Base-by-base conservation (phyloP, 192 early-diverging fungal species). In the Entomortierella beljakovae region DNA sequence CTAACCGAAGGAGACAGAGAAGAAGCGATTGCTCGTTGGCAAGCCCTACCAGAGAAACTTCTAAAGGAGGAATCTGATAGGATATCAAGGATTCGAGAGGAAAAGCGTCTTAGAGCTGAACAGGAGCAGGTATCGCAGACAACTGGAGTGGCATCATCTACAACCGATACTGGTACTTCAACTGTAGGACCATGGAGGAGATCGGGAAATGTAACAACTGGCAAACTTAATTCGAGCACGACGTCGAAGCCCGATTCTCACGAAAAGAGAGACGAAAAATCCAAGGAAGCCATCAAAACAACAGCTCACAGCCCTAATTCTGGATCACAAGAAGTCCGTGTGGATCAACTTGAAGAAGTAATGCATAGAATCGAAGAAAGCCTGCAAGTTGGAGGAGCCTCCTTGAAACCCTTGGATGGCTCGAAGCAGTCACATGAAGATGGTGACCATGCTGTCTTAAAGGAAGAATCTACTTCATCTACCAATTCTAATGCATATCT, bases 351-450 rank as follows among this genome's bases (percentile, higher is more conserved):
- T 1, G 59, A 68, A 10, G 66, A 68, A 34, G 59, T 76, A 8
- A 76, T 76, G 72, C 64, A 67, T 31, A 59, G 59, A n/a, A 76
- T 76, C n/a, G 72, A 76, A 16, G 72, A 76, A 32, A 67, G 52
- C 3, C 42, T 76, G 8, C 57, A 76, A 0, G 29, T 32, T 1
- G 57, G 57, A 35, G 53, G 62, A 32, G 57, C 26, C 3, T 64
- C 71, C 25, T 32, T 65, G 1, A 56, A 65, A 37, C 26, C 61
- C 15, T 18, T 50, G 33, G 71, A 57, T 0, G 54, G 52, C 1
- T 32, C 55, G 35, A 63, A 57, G 35, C 55, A 57, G 26, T 51
- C 28, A 16, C 42, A 43, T 18, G 35, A 28, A 18, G 28, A 29
- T 23, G n/a, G 28, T 11, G 32, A 53, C 3, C 15, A 16, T 46